Percentiles rank a stretch among this genome's conserved stretches.
Evolutionary conservation across 345 rosid genomes (phyloP).

Genomic region (Triadica sebifera): DNA sequence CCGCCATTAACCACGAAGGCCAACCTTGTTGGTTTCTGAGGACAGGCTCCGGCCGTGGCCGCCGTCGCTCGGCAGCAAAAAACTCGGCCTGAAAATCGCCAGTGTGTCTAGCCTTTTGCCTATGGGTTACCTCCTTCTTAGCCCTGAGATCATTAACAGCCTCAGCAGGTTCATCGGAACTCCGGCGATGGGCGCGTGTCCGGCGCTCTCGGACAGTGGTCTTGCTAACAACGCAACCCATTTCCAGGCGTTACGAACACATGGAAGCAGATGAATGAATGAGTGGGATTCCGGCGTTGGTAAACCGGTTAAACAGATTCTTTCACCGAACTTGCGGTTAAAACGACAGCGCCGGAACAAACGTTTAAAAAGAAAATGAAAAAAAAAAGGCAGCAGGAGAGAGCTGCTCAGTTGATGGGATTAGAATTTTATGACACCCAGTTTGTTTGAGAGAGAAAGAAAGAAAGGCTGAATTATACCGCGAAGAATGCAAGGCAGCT

Average conservation of each 20-base stretch:
- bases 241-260: constrained; percentile 15
- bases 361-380: not conserved
- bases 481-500: constrained; percentile 27
- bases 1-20: constrained; percentile 83
- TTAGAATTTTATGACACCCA: not conserved
- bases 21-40: constrained; percentile 50
- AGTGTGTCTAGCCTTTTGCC: constrained; percentile 32
- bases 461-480: constrained; percentile 6
- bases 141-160: constrained; percentile 24
- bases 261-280: constrained; percentile 17
- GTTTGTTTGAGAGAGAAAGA: not conserved
- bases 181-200: constrained; percentile 30
- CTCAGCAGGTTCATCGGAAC: constrained; percentile 32
- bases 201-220: constrained; percentile 22
- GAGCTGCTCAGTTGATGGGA: not conserved
- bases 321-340: not conserved
- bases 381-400: not conserved
- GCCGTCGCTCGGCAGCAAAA: constrained; percentile 37
- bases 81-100: constrained; percentile 38
- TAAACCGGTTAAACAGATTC: not conserved
- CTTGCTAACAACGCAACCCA: constrained; percentile 73
- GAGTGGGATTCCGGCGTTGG: constrained; percentile 9
- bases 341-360: constrained; percentile 12
- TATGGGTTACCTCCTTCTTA: constrained; percentile 29
- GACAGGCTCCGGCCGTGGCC: constrained; percentile 21